Conservation (phyloP, 169 alveolate genomes). For the Cyclospora cayetanensis region DNA sequence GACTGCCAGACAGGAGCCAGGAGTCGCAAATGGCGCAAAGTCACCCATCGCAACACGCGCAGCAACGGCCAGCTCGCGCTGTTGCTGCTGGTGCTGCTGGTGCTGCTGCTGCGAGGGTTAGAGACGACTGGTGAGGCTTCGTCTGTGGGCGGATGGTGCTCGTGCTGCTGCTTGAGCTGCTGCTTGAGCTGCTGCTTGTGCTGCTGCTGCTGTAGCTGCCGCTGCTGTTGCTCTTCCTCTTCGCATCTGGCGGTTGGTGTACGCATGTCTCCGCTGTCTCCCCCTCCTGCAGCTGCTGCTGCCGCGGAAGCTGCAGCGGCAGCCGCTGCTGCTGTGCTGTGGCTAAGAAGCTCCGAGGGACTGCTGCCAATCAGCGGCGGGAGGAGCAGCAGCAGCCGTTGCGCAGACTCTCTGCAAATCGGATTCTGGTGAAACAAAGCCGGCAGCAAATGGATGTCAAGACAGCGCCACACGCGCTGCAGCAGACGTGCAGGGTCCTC, state of each 20-base stretch:
- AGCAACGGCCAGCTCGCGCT: conserved; percentile 50
- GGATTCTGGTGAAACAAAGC: conserved; percentile 22
- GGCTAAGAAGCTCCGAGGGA: conserved; percentile 35
- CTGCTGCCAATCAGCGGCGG: conserved; percentile 61
- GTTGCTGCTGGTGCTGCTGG: neutral
- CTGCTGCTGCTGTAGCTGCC: conserved; percentile 23
- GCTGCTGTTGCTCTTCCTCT: neutral
- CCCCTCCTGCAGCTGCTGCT: neutral
- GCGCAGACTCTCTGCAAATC: conserved; percentile 9
- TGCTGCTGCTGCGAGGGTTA: neutral
- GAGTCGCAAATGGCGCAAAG: conserved; percentile 42
- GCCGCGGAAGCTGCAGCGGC: neutral
- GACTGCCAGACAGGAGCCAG: conserved; percentile 58
- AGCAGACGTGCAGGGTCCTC: conserved; percentile 17
- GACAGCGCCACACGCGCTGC: conserved; percentile 50
- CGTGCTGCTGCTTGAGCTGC: neutral
- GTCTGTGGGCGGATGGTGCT: neutral
- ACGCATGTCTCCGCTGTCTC: neutral
- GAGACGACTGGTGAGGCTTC: neutral
- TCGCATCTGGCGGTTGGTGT: neutral
- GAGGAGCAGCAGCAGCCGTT: conserved; percentile 33
- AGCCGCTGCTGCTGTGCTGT: conserved; percentile 39
- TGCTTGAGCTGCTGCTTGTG: neutral
- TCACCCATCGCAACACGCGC: conserved; percentile 69
- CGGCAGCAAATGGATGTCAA: conserved; percentile 44